These are phyloP conservation scores for Debaryomyces psychrophilus DNA, from an alignment of 1,139 yeast genomes.

Conservation along the genomic window DNA sequence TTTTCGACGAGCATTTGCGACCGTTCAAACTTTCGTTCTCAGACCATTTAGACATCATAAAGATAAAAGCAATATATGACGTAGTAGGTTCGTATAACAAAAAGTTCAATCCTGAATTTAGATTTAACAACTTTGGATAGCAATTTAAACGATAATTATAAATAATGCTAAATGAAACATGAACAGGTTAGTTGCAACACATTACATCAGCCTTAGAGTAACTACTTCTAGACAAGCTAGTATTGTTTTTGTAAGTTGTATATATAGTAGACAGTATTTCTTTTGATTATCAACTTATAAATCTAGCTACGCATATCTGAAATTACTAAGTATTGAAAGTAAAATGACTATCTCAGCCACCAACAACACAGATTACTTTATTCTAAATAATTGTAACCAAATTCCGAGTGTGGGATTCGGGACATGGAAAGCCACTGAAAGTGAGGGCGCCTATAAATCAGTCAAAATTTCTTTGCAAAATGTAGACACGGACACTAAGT, in stretches of 20 bases:
- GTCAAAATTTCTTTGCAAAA: conserved; percentile 20
- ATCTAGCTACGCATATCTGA: neutral
- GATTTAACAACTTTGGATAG: too few relatives aligned
- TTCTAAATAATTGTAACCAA: conserved; percentile 17
- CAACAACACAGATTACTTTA: conserved; percentile 13
- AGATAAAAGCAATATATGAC: too few relatives aligned
- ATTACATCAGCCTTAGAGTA: neutral
- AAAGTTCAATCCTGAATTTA: too few relatives aligned
- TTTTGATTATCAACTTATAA: too few relatives aligned
- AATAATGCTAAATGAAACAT: too few relatives aligned
- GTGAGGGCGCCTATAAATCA: conserved; percentile 19
- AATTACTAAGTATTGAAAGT: neutral
- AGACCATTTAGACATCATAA: too few relatives aligned
- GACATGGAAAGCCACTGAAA: conserved; percentile 24
- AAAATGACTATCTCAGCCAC: conserved; percentile 14
- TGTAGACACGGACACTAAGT: conserved; percentile 20
- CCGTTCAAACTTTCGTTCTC: too few relatives aligned
- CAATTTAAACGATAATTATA: too few relatives aligned
- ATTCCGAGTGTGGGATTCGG: conserved; percentile 27
- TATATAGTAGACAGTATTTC: neutral
- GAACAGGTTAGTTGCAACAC: conserved; percentile 1
- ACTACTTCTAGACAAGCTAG: neutral
- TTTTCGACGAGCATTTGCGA: too few relatives aligned
- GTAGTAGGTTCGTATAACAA: too few relatives aligned
- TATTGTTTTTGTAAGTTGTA: neutral